Evolutionary conservation across 2,329 filamentous ascomycete genomes (phyloP).

Genomic region (Cercospora zeina): DNA sequence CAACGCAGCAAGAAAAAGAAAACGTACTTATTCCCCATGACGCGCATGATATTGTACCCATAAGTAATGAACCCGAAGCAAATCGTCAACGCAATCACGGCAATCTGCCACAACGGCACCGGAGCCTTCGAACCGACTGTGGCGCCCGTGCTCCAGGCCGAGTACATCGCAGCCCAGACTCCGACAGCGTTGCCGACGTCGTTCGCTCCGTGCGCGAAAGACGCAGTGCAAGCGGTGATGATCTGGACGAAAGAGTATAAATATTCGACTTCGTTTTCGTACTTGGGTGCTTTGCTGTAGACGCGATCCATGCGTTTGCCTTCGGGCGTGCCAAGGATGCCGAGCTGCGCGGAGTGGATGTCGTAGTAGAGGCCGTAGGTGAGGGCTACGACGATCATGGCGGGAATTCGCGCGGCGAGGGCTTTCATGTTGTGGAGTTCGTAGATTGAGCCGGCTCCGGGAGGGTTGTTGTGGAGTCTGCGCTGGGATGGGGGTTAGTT

Average conservation of each 20-base stretch:
- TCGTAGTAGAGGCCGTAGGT: slow-evolving; percentile 39
- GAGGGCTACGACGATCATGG: slow-evolving; percentile 17
- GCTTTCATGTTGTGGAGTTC: slow-evolving; percentile 21
- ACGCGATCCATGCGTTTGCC: slow-evolving; percentile 48
- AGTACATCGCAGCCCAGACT: slow-evolving; percentile 61
- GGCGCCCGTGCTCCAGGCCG: slow-evolving; percentile 55
- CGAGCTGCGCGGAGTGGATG: slow-evolving; percentile 40
- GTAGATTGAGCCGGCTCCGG: slow-evolving; percentile 20
- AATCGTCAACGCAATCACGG: slow-evolving; percentile 54
- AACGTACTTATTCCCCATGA: slow-evolving; percentile 24
- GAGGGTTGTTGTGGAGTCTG: slow-evolving; percentile 17
- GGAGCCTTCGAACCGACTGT: slow-evolving; percentile 46
- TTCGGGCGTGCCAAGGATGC: slow-evolving; percentile 24
- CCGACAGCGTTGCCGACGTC: slow-evolving; percentile 62
- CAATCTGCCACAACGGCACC: slow-evolving; percentile 62
- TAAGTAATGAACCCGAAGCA: slow-evolving; percentile 61
- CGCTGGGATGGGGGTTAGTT: not conserved
- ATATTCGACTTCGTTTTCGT: slow-evolving; percentile 61
- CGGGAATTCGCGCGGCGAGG: slow-evolving; percentile 16
- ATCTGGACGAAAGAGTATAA: slow-evolving; percentile 65
- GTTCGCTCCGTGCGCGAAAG: slow-evolving; percentile 67
- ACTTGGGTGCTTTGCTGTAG: slow-evolving; percentile 59
- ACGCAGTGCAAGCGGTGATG: slow-evolving; percentile 66
- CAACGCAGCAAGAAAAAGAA: not conserved
- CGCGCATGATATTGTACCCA: slow-evolving; percentile 62